Base-by-base conservation (phyloP, 805 yeast species). In the Wickerhamiella nectarea region DNA sequence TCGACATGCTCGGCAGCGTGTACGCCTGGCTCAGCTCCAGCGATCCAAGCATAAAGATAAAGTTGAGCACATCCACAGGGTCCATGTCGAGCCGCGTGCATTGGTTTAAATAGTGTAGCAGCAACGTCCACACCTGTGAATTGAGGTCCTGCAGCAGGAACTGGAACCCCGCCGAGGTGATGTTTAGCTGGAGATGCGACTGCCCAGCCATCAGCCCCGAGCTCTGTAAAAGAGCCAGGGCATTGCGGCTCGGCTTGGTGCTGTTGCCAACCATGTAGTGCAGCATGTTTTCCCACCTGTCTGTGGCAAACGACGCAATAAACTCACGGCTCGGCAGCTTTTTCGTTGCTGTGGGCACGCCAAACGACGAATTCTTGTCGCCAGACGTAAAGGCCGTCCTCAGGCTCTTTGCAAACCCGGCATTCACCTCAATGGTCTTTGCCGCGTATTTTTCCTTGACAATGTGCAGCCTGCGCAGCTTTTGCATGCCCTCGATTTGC, bases 141-240 rank as follows among this genome's bases (percentile, higher is more conserved):
- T 85, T 86, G 20, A 82, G 82, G 54, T 87, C 95, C 61, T 89
- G 98, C 36, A 91, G 66, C 48, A 91, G 63, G 56, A 91, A 91
- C 64, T 91, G 98, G 62, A 91, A 91, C 14, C 98, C 98, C 35
- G 76, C 74, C 52, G 85, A 82, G 1, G 98, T 89, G 56, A 91
- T 91, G 40, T 72, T 67, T 60, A 84, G 50, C 7, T 34, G 36
- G 10, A 22, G 56, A 44, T 65, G 46, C 6, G 49, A 29, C 18
- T 35, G 36, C 8, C 52, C 78, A 55, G 82, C 94, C 95, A 91
- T 87, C 42, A 91, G 67, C 2, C 89, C 89, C 48, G 94, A 80
- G 64, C 78, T 85, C 50, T 74, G 71, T 39, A 91, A 66, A 21
- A 91, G 66, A 14, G 76, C 72, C 40, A 91, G 66, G 0, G 89